Percentiles rank a stretch among this genome's conserved stretches.
phyloP scores from a whole-genome alignment of 371 early-diverging fungal species.

The Haplosporangium sp. region DNA sequence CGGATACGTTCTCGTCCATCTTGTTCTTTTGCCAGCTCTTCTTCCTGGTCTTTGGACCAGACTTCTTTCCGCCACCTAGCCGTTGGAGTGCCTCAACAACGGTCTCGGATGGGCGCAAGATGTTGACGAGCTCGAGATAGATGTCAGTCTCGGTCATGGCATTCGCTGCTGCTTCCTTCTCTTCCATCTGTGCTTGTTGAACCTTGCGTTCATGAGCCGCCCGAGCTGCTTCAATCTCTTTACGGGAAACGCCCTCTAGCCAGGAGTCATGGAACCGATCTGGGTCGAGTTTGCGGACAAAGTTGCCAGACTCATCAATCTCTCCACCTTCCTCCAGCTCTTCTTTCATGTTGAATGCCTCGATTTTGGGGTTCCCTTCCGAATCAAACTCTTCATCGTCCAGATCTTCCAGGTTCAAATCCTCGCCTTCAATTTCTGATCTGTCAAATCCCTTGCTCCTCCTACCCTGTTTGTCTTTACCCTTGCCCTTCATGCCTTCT shows the following conservation, averaged over 20 bases:
- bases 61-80: conserved; percentile 69
- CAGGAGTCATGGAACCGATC: conserved; percentile 89
- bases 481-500: conserved; percentile 22
- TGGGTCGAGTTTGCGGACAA: conserved; percentile 83
- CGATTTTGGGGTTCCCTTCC: conserved; percentile 63
- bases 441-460: conserved; percentile 17
- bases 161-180: conserved; percentile 61
- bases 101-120: conserved; percentile 78
- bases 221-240: conserved; percentile 81
- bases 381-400: conserved; percentile 55
- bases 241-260: conserved; percentile 82
- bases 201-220: conserved; percentile 75
- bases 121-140: conserved; percentile 69
- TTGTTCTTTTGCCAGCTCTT: conserved; percentile 67
- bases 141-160: conserved; percentile 59
- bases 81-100: conserved; percentile 74
- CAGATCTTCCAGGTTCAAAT: conserved; percentile 20
- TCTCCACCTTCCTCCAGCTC: conserved; percentile 91
- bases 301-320: conserved; percentile 88
- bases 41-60: conserved; percentile 63
- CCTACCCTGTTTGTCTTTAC: conserved; percentile 1
- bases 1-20: conserved; percentile 30
- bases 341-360: conserved; percentile 90
- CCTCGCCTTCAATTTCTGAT: conserved; percentile 33
- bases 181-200: conserved; percentile 60